phyloP scores from a whole-genome alignment of 2,329 filamentous ascomycete genomes.

The Cercospora sp. region DNA sequence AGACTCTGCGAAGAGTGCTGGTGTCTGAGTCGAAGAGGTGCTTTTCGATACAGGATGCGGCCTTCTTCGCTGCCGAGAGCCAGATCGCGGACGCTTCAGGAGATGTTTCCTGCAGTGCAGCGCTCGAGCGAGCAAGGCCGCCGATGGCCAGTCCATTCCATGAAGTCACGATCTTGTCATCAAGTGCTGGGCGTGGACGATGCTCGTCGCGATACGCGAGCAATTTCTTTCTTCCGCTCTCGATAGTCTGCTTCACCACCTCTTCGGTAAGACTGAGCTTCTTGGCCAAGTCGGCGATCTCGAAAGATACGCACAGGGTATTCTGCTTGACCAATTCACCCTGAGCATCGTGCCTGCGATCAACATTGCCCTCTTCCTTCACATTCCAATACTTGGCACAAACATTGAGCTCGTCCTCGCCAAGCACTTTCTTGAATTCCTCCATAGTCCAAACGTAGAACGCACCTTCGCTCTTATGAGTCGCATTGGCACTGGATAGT shows the following conservation, averaged over 20 bases:
- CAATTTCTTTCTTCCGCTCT: slow-evolving; percentile 66
- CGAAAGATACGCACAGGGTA: slow-evolving; percentile 71
- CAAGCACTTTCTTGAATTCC: slow-evolving; percentile 77
- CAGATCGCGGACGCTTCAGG: slow-evolving; percentile 52
- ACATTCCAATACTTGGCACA: slow-evolving; percentile 85
- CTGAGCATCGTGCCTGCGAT: slow-evolving; percentile 77
- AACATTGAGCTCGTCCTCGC: slow-evolving; percentile 67
- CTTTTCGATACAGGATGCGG: slow-evolving; percentile 69
- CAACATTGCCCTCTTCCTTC: slow-evolving; percentile 80
- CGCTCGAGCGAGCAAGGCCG: slow-evolving; percentile 73
- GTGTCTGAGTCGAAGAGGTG: slow-evolving; percentile 69
- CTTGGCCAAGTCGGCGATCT: slow-evolving; percentile 67
- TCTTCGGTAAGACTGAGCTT: slow-evolving; percentile 72
- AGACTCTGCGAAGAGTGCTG: slow-evolving; percentile 71
- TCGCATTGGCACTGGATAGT: slow-evolving; percentile 69
- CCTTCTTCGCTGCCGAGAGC: slow-evolving; percentile 64
- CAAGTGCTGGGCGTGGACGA: slow-evolving; percentile 73
- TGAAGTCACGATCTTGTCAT: slow-evolving; percentile 83
- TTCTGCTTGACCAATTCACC: slow-evolving; percentile 96
- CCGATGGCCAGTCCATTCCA: slow-evolving; percentile 90
- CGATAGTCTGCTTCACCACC: slow-evolving; percentile 68
- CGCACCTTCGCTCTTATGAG: slow-evolving; percentile 83
- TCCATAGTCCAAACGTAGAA: slow-evolving; percentile 93
- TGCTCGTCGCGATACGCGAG: slow-evolving; percentile 70
- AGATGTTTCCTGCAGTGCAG: slow-evolving; percentile 64